phyloP scores from a whole-genome alignment of 129 eudicot species.

The Mikania micrantha region DNA sequence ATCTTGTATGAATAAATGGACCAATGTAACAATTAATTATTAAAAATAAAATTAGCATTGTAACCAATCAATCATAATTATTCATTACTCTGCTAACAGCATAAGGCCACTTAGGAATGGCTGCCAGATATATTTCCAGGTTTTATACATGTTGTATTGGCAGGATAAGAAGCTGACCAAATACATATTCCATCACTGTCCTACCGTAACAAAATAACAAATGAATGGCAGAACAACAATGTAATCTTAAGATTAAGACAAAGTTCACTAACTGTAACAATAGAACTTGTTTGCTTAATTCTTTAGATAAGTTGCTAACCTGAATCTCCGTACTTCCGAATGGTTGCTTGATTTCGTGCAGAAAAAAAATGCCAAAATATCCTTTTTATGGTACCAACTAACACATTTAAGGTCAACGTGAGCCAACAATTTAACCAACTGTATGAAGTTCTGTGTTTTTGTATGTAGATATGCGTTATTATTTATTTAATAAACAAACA shows the following conservation, averaged over 20 bases:
- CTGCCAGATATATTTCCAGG: slow-evolving; percentile 55
- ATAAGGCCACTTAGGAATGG: slow-evolving; percentile 40
- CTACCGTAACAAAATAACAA: slow-evolving; percentile 4
- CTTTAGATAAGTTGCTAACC: slow-evolving; percentile 32
- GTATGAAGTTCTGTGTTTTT: too few species aligned
- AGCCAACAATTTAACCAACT: slow-evolving; percentile 63
- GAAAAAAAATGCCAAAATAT: slow-evolving; percentile 82
- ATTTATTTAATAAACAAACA: too few species aligned
- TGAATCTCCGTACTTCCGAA: slow-evolving; percentile 76
- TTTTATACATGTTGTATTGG: slow-evolving; percentile 75
- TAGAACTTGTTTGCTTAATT: neutral
- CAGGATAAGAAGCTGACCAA: slow-evolving; percentile 96
- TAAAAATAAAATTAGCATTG: neutral
- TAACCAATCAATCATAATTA: neutral
- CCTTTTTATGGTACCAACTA: slow-evolving; percentile 84
- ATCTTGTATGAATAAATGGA: slow-evolving; percentile 7
- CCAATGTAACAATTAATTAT: neutral
- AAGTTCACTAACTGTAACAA: too few species aligned
- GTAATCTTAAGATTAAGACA: slow-evolving; percentile 3
- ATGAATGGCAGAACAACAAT: slow-evolving; percentile 2
- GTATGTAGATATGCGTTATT: too few species aligned
- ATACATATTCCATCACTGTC: slow-evolving; percentile 94
- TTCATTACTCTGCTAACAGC: neutral
- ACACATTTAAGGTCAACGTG: slow-evolving; percentile 66
- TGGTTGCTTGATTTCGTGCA: slow-evolving; percentile 65